Base-by-base conservation (phyloP, 164 flowering plant genomes). In the Protea cynaroides region DNA sequence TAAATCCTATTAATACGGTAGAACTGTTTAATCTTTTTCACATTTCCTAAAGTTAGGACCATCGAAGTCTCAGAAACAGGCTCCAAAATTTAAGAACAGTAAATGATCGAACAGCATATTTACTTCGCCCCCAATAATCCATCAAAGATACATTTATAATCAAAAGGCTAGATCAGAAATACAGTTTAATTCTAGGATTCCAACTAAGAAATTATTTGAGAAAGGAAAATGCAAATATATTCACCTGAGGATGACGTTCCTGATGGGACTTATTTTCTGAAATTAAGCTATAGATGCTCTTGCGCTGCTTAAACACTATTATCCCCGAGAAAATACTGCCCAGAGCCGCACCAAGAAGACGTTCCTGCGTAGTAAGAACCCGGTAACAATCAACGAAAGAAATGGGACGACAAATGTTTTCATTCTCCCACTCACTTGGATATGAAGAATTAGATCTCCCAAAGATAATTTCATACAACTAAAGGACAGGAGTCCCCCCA, bases 311-410 rank as follows among this genome's bases (percentile, higher is more conserved):
- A 22, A 84, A 80, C 12, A 86, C 83, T 50, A 81, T 53, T 37
- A 72, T 64, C 10, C 87, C 86, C 9, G 83, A 64, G 23, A 84
- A 68, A 7, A 77, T 52, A 58, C 77, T 68, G 58, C 97, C 97
- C 61, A 90, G 69, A 0, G 88, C 86, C 18, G 80, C 83, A 34
- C 95, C 95, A 21, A 90, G 90, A 40, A 90, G 76, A 47, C 92
- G 95, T 83, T 90, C 97, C 97, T 88, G 84, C 75, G 36, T 4
- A 21, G 34, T 29, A 29, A 29, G 2, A 29, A 38, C 13, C 29
- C 47, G 22, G 18, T 22, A 10, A 56, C 68, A 12, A 57, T n/a
- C n/a, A n/a, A n/a, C n/a, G 19, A 62, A 22, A 7, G 11, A 40
- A 40, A 40, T 40, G 44, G 11, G 11, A n/a, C n/a, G n/a, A n/a